Percentiles rank a stretch among this genome's conserved stretches.
phyloP scores from a whole-genome alignment of 2,329 filamentous ascomycete genomes.

The Colletotrichum magnum region DNA sequence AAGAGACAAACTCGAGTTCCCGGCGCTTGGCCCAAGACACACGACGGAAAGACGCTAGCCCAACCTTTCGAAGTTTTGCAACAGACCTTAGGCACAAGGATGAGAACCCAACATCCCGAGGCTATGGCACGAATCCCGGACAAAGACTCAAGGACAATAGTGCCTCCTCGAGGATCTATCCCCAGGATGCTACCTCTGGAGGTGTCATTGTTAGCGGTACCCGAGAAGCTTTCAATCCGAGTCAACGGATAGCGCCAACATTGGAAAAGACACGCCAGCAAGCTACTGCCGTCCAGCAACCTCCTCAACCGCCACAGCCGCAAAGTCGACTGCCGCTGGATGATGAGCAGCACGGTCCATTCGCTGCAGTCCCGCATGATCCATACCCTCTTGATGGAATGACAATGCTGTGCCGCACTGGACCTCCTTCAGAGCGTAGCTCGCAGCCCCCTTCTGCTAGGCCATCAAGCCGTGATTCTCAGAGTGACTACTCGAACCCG shows the following conservation, averaged over 20 bases:
- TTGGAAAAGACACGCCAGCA: slow-evolving; percentile 22
- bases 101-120: background rate
- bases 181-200: slow-evolving; percentile 76
- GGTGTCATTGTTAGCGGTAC: slow-evolving; percentile 61
- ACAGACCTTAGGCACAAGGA: background rate
- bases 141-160: slow-evolving; percentile 3
- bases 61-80: slow-evolving; percentile 6
- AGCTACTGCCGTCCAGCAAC: slow-evolving; percentile 9
- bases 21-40: slow-evolving; percentile 19
- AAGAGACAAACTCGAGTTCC: slow-evolving; percentile 16
- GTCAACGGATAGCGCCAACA: slow-evolving; percentile 59
- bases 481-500: slow-evolving; percentile 91
- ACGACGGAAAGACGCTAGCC: slow-evolving; percentile 6
- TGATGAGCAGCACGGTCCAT: slow-evolving; percentile 69
- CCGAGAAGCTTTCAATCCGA: slow-evolving; percentile 65
- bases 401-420: slow-evolving; percentile 94
- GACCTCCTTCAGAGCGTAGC: slow-evolving; percentile 69
- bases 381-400: slow-evolving; percentile 96
- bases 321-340: slow-evolving; percentile 59
- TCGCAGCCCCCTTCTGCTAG: slow-evolving; percentile 72
- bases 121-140: background rate
- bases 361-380: slow-evolving; percentile 85
- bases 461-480: slow-evolving; percentile 87
- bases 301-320: slow-evolving; percentile 43
- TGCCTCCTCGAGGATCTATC: slow-evolving; percentile 61